These are phyloP conservation scores for Cryptococcus neoformans DNA, from an alignment of 1,284 basidiomycete genomes.

Conservation along the genomic window DNA sequence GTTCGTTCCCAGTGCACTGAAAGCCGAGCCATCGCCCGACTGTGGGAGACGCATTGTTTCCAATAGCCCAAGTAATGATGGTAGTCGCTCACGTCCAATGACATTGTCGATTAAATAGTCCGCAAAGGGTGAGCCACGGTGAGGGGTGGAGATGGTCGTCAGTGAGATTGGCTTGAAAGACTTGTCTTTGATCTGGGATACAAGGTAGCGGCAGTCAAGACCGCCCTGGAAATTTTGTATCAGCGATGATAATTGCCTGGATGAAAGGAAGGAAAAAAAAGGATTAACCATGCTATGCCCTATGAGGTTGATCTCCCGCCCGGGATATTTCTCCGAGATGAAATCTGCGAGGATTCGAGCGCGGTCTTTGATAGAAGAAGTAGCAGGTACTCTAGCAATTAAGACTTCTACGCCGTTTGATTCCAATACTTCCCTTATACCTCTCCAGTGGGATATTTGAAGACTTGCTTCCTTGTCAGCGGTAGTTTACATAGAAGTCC, in stretches of 20 bases:
- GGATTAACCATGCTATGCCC: constrained; percentile 83
- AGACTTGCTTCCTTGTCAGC: constrained; percentile 58
- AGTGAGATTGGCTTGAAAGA: constrained; percentile 66
- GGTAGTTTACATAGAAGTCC: not conserved
- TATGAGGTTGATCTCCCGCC: constrained; percentile 79
- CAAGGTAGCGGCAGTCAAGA: constrained; percentile 83
- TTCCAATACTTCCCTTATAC: constrained; percentile 85
- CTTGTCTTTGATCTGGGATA: constrained; percentile 49
- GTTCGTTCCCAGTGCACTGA: constrained; percentile 78
- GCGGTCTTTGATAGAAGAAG: constrained; percentile 76
- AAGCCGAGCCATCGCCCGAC: constrained; percentile 85
- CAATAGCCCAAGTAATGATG: constrained; percentile 54
- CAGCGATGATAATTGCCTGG: not conserved
- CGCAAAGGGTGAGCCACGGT: constrained; percentile 89
- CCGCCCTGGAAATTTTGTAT: constrained; percentile 62
- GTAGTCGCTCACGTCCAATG: constrained; percentile 56
- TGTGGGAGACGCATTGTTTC: constrained; percentile 68
- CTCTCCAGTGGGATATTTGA: constrained; percentile 90
- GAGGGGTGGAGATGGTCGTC: constrained; percentile 82
- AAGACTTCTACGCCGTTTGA: constrained; percentile 85
- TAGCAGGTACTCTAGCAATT: constrained; percentile 88
- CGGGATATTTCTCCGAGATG: constrained; percentile 75
- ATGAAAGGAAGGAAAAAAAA: not conserved
- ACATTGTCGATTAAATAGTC: constrained; percentile 84
- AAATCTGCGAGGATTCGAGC: constrained; percentile 79